Percentiles rank a stretch among this genome's conserved stretches.
Evolutionary conservation across 2,329 filamentous ascomycete genomes (phyloP).

Genomic region (Aspergillus pseudoterreus): DNA sequence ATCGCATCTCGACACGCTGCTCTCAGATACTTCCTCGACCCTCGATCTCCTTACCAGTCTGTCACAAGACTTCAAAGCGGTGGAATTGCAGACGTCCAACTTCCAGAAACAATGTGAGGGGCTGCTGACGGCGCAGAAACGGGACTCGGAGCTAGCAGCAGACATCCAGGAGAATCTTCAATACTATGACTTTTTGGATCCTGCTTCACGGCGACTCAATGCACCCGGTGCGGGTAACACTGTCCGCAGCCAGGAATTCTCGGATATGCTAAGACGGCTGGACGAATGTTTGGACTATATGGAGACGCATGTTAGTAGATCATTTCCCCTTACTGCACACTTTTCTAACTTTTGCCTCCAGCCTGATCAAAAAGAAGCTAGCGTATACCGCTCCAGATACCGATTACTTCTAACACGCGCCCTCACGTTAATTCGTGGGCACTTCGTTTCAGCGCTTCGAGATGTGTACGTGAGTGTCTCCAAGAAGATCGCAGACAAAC

Average conservation of each 20-base stretch:
- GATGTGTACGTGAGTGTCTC: constrained; percentile 61
- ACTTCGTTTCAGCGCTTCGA: constrained; percentile 61
- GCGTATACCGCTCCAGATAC: constrained; percentile 84
- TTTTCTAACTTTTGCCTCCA: constrained; percentile 32
- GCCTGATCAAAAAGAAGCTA: constrained; percentile 81
- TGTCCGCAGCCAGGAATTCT: constrained; percentile 79
- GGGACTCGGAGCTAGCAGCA: constrained; percentile 73
- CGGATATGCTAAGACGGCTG: constrained; percentile 80
- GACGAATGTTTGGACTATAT: constrained; percentile 93
- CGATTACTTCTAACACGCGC: constrained; percentile 71
- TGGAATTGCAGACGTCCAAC: constrained; percentile 85
- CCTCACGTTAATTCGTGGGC: constrained; percentile 63
- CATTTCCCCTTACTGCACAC: neutral
- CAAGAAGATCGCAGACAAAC: constrained; percentile 62
- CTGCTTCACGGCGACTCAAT: constrained; percentile 83
- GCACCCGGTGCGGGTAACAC: constrained; percentile 83
- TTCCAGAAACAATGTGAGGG: constrained; percentile 92
- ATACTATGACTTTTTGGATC: constrained; percentile 92
- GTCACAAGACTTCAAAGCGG: constrained; percentile 79
- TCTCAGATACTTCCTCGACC: constrained; percentile 72
- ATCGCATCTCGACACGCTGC: constrained; percentile 73
- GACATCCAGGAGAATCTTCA: constrained; percentile 86
- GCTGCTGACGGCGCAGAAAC: constrained; percentile 74
- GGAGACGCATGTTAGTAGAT: constrained; percentile 67
- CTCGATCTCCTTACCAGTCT: constrained; percentile 73